Evolutionary conservation across 2,329 filamentous ascomycete species (phyloP), one percentile per base, ranked within the genome.

Genomic region (Acephala macrosclerotiorum): DNA sequence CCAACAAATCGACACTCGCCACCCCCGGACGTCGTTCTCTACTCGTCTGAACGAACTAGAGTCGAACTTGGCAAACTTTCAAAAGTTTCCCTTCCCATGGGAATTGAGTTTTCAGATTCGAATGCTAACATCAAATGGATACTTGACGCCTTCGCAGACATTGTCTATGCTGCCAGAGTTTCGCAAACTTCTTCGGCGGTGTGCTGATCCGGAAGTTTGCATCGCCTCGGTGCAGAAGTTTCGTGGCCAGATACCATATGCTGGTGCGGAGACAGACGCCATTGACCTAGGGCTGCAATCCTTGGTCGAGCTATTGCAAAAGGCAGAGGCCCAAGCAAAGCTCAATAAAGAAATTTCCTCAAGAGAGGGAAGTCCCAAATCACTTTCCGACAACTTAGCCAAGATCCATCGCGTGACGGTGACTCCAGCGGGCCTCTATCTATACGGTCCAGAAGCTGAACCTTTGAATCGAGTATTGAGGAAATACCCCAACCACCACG

Each of bases 391-490:
- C 9, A 9, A 53, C 18, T 16, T 53, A 25, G 55, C 55, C n/a
- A 57, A 38, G 55, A 57, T 57, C 6, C 55, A 71, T 58, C 67
- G 71, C 22, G 69, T 66, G 1, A 72, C 68, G 40, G 83, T 92
- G 11, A 91, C 88, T 0, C 89, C 89, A 0, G 83, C 86, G 0
- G 81, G 86, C 1, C 80, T 87, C 22, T 81, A 80, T 22, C 79
- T 91, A 0, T 79, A 82, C 8, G 89, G 89, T 0, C 89, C 89
- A 0, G 88, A 90, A 58, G 79, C 85, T 0, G 91, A 93, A 74
- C 85, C 85, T 7, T 89, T 87, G 65, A 94, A 94, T 72, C 83
- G 90, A 4, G 86, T 94, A 2, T 79, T 94, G 18, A 85, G 91
- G n/a, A 86, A 87, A 68, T 92, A 89, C 68, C 76, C 82, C 0